Conservation (phyloP, 75 land plant genomes). For the Selaginella moellendorffii region DNA sequence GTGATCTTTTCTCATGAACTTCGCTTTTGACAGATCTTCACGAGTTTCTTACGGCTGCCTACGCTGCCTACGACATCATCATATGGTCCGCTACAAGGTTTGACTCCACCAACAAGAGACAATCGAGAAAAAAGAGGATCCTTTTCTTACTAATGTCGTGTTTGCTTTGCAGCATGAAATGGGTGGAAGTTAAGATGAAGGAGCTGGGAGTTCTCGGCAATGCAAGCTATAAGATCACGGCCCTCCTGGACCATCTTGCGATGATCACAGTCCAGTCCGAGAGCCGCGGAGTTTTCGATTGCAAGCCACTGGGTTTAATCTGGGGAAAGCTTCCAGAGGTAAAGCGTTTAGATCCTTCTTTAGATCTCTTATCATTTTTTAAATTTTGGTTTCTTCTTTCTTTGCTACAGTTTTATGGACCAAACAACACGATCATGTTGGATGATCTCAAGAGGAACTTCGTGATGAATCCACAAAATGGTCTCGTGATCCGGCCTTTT, state of each 20-base stretch:
- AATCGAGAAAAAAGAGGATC: background rate
- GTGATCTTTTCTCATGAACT: background rate
- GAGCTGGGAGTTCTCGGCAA: background rate
- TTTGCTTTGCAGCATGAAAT: slow-evolving; percentile 5
- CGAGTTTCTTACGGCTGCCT: slow-evolving; percentile 2
- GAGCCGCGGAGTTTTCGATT: background rate
- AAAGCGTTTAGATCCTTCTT: too few species aligned
- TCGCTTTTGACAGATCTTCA: background rate
- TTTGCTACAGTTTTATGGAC: slow-evolving; percentile 5
- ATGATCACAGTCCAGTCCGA: slow-evolving; percentile 1
- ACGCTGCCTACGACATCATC: background rate
- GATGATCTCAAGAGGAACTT: slow-evolving; percentile 6
- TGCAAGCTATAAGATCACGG: background rate
- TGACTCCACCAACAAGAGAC: background rate
- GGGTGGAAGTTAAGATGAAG: slow-evolving; percentile 10
- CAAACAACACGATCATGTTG: slow-evolving; percentile 3
- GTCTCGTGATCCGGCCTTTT: slow-evolving; percentile 8
- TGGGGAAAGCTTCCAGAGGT: slow-evolving; percentile 6
- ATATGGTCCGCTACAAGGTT: slow-evolving; percentile 8
- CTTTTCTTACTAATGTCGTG: background rate
- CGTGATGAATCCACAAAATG: slow-evolving; percentile 11
- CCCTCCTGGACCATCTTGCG: slow-evolving; percentile 7
- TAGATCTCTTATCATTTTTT: too few species aligned
- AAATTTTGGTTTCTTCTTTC: too few species aligned
- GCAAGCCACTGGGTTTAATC: background rate